These are phyloP conservation scores for Pythium angustatum DNA, from an alignment of 352 stramenopile species.

Conservation along the genomic window DNA sequence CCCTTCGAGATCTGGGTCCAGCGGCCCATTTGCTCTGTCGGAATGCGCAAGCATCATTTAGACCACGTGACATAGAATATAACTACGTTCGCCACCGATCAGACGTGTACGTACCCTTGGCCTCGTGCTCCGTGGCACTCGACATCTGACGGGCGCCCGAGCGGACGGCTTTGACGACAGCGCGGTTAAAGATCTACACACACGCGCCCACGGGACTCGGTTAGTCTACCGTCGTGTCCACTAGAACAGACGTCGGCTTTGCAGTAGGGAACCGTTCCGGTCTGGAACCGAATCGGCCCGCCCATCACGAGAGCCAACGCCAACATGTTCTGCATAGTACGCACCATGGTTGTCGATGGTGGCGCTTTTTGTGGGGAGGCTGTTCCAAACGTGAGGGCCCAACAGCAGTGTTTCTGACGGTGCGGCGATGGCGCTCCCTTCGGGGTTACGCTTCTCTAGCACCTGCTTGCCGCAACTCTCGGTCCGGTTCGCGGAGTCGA, in stretches of 20 bases:
- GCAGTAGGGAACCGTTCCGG: neutral
- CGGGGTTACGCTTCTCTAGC: conserved; percentile 28
- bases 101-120: conserved; percentile 54
- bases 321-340: too few species aligned
- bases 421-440: conserved; percentile 5
- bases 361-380: conserved; percentile 30
- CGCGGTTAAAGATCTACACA: conserved; percentile 36
- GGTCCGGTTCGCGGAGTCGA: conserved; percentile 20
- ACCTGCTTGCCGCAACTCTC: conserved; percentile 12
- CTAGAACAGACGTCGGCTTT: neutral
- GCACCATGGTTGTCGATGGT: conserved; percentile 27
- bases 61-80: neutral
- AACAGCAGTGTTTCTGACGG: conserved; percentile 19
- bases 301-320: too few species aligned
- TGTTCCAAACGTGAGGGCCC: conserved; percentile 32
- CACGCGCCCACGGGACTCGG: neutral
- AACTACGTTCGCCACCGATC: neutral
- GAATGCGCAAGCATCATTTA: neutral
- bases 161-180: conserved; percentile 52
- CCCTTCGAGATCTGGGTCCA: conserved; percentile 87
- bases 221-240: neutral
- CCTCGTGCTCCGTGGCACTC: conserved; percentile 74
- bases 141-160: conserved; percentile 77
- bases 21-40: conserved; percentile 77
- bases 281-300: neutral